Evolutionary conservation across 2,329 filamentous ascomycete species (phyloP).

Genomic region (Trematosphaeria pertusa): DNA sequence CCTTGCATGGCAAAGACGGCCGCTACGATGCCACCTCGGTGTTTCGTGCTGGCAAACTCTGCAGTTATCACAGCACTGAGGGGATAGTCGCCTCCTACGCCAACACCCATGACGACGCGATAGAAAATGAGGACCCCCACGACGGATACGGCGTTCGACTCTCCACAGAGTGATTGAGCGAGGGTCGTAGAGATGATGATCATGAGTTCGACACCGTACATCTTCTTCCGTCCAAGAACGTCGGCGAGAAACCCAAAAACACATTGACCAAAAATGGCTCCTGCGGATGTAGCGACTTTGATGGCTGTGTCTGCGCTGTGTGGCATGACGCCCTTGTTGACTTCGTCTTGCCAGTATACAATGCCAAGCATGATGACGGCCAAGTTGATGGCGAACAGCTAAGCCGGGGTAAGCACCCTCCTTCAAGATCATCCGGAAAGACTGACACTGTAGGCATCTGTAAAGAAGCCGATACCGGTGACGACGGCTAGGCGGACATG

Average conservation of each 20-base stretch:
- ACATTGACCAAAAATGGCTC: conserved; percentile 83
- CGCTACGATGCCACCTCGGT: conserved; percentile 87
- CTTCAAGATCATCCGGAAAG: neutral
- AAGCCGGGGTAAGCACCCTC: conserved; percentile 3
- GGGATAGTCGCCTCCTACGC: conserved; percentile 60
- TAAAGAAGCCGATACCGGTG: conserved; percentile 88
- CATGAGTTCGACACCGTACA: conserved; percentile 70
- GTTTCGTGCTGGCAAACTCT: conserved; percentile 86
- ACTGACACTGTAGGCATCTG: conserved; percentile 70
- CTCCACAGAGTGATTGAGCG: conserved; percentile 46
- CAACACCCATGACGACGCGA: conserved; percentile 50
- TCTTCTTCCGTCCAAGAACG: conserved; percentile 77
- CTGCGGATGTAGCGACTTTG: conserved; percentile 83
- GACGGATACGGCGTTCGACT: conserved; percentile 43
- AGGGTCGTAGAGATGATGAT: conserved; percentile 50
- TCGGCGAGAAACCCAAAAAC: conserved; percentile 75
- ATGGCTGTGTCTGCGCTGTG: conserved; percentile 76
- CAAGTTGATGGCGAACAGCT: conserved; percentile 65
- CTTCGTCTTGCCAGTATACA: conserved; percentile 69
- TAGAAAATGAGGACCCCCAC: conserved; percentile 51
- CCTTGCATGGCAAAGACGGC: conserved; percentile 89
- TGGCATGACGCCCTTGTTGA: conserved; percentile 62
- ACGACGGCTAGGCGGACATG: conserved; percentile 79
- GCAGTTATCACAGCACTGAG: conserved; percentile 84
- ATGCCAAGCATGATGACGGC: conserved; percentile 74